A percentile compares a stretch with the other conserved stretches of the same genome.
Evolutionary conservation across 2,329 filamentous ascomycete genomes (phyloP).

Genomic region (Didymellaceae sp.): DNA sequence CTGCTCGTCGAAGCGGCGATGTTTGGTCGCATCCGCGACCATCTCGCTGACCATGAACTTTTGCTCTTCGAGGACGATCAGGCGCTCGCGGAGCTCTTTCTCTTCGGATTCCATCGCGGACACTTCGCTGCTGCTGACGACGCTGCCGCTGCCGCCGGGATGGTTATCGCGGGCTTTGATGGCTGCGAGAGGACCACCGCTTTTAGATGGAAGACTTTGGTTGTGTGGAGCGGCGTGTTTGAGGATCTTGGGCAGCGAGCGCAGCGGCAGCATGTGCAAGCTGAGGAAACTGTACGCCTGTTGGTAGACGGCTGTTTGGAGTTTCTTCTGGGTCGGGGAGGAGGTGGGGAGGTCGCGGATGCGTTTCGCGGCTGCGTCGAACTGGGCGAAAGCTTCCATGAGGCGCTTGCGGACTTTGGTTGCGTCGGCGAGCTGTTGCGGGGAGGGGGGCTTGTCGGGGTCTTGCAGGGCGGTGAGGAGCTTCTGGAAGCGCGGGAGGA

Average conservation of each 20-base stretch:
- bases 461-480: slow-evolving; percentile 76
- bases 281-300: slow-evolving; percentile 85
- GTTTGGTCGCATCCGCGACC: slow-evolving; percentile 77
- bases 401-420: slow-evolving; percentile 88
- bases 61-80: slow-evolving; percentile 90
- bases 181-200: slow-evolving; percentile 60
- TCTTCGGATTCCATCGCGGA: slow-evolving; percentile 81
- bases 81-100: slow-evolving; percentile 76
- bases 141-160: slow-evolving; percentile 58
- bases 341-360: slow-evolving; percentile 79
- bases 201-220: slow-evolving; percentile 43
- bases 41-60: slow-evolving; percentile 87
- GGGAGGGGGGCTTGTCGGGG: slow-evolving; percentile 68
- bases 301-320: slow-evolving; percentile 83
- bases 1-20: slow-evolving; percentile 85
- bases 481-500: slow-evolving; percentile 85
- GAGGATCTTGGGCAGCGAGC: slow-evolving; percentile 55
- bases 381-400: slow-evolving; percentile 88
- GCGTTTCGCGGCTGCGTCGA: slow-evolving; percentile 79
- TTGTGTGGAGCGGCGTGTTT: slow-evolving; percentile 64
- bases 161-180: slow-evolving; percentile 63
- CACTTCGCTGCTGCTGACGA: slow-evolving; percentile 63
- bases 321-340: slow-evolving; percentile 72
- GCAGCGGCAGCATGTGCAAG: slow-evolving; percentile 88
- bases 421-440: slow-evolving; percentile 80